Conservation (phyloP, 139 green algal species). For the Tetraselmis striata region DNA sequence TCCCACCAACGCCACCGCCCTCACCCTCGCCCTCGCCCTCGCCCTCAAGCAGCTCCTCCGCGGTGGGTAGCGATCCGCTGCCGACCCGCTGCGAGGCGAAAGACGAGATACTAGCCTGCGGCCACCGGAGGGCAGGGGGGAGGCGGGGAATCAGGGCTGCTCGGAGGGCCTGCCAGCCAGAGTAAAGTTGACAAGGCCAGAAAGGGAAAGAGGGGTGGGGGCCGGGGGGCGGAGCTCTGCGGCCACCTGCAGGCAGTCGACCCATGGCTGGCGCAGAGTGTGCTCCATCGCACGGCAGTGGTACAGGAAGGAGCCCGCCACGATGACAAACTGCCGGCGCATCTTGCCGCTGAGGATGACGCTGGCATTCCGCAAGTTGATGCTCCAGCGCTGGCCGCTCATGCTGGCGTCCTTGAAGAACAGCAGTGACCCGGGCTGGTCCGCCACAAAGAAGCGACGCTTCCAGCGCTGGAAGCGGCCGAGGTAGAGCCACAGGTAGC, state of each 20-base stretch:
- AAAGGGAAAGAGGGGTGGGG: no score
- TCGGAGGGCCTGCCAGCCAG: no score
- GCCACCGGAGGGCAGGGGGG: no score
- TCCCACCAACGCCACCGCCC: no score
- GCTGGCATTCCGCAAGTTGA: constrained; percentile 19
- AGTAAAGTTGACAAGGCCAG: no score
- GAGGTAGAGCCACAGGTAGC: constrained; percentile 46
- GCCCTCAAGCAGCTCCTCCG: no score
- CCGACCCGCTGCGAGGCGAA: no score
- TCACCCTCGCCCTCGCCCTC: no score
- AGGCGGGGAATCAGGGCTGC: no score
- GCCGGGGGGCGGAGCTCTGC: no score
- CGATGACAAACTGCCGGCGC: background rate
- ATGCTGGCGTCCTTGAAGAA: constrained; percentile 42
- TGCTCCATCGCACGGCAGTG: background rate
- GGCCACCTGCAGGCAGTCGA: background rate
- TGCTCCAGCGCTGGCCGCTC: constrained; percentile 37
- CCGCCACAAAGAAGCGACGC: constrained; percentile 26
- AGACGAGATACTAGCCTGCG: no score
- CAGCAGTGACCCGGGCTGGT: constrained; percentile 36
- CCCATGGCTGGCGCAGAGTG: background rate
- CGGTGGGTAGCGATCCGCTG: no score
- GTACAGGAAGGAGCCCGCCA: background rate
- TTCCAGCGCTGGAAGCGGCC: constrained; percentile 39
- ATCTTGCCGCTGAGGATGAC: background rate